Conservation (phyloP, 1,284 basidiomycete genomes). For the Erythrobasidium hasegawianum region DNA sequence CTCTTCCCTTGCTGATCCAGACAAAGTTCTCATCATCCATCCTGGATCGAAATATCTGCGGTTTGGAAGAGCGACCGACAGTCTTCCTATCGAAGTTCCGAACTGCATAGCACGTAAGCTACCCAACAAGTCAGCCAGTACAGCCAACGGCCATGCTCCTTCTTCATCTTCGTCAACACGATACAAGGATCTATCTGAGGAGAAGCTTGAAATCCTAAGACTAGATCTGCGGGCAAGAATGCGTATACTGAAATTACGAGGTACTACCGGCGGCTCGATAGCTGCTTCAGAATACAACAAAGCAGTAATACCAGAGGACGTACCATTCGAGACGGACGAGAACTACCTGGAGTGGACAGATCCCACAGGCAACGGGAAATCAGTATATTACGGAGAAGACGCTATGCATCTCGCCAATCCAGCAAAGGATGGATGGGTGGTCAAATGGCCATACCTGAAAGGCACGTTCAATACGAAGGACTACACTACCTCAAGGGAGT, state of each 20-base stretch:
- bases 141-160: not conserved
- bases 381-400: constrained; percentile 66
- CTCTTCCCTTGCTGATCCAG: constrained; percentile 7
- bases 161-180: not conserved
- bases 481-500: constrained; percentile 64
- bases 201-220: constrained; percentile 66
- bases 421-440: constrained; percentile 60
- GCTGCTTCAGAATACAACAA: constrained; percentile 60
- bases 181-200: constrained; percentile 60
- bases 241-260: constrained; percentile 79
- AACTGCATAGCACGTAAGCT: constrained; percentile 64
- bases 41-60: constrained; percentile 83
- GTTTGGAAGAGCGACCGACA: constrained; percentile 85
- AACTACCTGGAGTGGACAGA: constrained; percentile 76
- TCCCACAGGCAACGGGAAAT: constrained; percentile 51
- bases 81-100: constrained; percentile 67
- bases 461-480: constrained; percentile 73
- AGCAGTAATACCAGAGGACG: constrained; percentile 63
- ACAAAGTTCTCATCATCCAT: constrained; percentile 70
- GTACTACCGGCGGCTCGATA: constrained; percentile 69
- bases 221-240: constrained; percentile 74
- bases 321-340: constrained; percentile 74
- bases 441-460: constrained; percentile 73
- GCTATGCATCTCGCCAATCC: constrained; percentile 70
- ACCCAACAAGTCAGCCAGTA: no score